Evolutionary conservation across 805 yeast genomes (phyloP).

Genomic region (Candida namnaoensis): DNA sequence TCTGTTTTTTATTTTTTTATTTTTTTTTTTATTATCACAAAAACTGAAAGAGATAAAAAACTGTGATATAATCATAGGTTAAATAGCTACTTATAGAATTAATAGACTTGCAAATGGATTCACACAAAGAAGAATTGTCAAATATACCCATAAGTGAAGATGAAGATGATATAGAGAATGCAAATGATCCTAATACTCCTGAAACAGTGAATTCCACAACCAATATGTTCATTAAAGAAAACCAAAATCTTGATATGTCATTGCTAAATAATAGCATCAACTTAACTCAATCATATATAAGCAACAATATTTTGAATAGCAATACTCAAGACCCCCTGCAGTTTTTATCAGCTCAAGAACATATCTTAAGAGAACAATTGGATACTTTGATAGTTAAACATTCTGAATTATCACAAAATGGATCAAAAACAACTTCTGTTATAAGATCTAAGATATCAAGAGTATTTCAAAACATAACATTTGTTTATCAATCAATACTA

Average conservation of each 20-base stretch:
- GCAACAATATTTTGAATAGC: no score
- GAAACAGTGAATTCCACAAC: not conserved
- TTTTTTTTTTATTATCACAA: no score
- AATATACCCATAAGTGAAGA: not conserved
- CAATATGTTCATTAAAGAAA: not conserved
- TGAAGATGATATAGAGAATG: not conserved
- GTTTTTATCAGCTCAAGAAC: slow-evolving; percentile 12
- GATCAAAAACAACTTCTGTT: slow-evolving; percentile 20
- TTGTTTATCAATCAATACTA: slow-evolving; percentile 28
- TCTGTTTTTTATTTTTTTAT: no score
- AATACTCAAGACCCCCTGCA: slow-evolving; percentile 5
- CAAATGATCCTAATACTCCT: not conserved
- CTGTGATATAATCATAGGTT: no score
- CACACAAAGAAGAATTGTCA: no score
- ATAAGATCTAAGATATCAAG: slow-evolving; percentile 21
- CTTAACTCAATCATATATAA: not conserved
- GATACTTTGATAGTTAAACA: slow-evolving; percentile 15
- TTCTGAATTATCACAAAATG: slow-evolving; percentile 18
- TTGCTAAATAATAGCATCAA: no score
- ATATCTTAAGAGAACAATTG: slow-evolving; percentile 6
- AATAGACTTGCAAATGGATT: no score
- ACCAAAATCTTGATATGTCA: not conserved
- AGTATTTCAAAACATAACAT: slow-evolving; percentile 26
- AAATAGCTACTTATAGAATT: no score
- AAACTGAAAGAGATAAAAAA: no score